Percentiles rank a stretch among this genome's conserved stretches.
phyloP scores from a whole-genome alignment of 441 rosid genomes.

The Populus trichocarpa region DNA sequence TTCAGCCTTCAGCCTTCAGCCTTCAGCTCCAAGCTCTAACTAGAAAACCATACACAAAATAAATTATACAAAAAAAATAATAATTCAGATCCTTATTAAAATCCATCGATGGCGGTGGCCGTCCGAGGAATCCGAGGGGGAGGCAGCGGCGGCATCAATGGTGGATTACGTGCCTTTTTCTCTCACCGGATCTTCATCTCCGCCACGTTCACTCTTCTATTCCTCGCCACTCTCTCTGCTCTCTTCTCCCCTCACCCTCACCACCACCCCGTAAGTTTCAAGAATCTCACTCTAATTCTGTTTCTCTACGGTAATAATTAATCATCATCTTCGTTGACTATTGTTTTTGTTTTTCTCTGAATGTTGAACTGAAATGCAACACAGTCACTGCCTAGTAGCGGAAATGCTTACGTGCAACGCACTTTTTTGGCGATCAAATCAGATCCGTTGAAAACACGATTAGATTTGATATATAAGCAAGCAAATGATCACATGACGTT shows the following conservation, averaged over 20 bases:
- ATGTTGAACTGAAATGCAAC: not conserved
- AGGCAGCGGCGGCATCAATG: conserved; percentile 40
- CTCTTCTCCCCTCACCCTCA: conserved; percentile 51
- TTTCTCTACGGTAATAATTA: not conserved
- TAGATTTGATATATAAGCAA: conserved; percentile 82
- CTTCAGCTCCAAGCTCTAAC: not conserved
- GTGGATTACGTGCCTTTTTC: conserved; percentile 58
- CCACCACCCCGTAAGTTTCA: conserved; percentile 43
- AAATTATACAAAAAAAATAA: not conserved
- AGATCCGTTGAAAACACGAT: conserved; percentile 71
- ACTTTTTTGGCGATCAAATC: conserved; percentile 71
- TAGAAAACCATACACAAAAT: not conserved
- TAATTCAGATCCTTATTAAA: not conserved
- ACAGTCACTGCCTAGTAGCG: conserved; percentile 52
- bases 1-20: not conserved
- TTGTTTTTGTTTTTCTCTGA: not conserved
- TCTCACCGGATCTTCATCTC: conserved; percentile 79
- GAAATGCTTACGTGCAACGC: conserved; percentile 62
- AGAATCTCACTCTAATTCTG: not conserved
- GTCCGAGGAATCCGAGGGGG: conserved; percentile 64
- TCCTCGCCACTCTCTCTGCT: conserved; percentile 76
- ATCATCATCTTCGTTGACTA: not conserved
- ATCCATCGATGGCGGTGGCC: conserved; percentile 64
- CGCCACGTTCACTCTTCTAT: conserved; percentile 79
- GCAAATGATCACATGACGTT: conserved; percentile 76